Evolutionary conservation across 225 moss, liverwort and hornwort genomes (phyloP).

Genomic region (Pseudisothecium myosuroides): DNA sequence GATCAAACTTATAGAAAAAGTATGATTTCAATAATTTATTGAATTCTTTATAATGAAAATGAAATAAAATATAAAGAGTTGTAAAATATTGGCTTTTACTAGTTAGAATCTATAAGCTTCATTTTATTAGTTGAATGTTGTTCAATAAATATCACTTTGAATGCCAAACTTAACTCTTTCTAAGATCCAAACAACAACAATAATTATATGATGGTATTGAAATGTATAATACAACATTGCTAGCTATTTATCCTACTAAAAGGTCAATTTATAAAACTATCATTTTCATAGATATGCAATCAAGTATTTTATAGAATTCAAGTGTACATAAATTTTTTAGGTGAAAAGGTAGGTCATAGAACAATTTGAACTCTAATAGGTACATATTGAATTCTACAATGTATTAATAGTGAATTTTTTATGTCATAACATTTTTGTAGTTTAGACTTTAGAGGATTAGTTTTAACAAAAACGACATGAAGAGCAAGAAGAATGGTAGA

Average conservation of each 20-base stretch:
- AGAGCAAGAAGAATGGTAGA: background rate
- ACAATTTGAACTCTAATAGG: background rate
- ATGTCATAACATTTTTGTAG: fast-evolving
- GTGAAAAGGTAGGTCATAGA: background rate
- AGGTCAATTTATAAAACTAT: background rate
- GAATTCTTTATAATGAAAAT: background rate
- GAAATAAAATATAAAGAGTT: background rate
- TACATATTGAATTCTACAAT: background rate
- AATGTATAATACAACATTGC: background rate
- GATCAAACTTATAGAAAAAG: background rate
- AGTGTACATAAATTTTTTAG: background rate
- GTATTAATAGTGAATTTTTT: background rate
- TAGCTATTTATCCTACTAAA: background rate
- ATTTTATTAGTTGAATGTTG: background rate
- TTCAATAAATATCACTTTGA: background rate
- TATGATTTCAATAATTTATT: background rate
- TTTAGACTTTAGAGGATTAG: background rate
- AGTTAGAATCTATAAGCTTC: background rate
- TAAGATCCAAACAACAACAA: background rate
- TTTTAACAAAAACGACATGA: background rate
- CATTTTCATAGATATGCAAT: background rate
- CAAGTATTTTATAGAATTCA: background rate
- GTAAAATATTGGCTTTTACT: background rate
- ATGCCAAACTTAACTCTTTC: background rate
- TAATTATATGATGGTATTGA: background rate